Evolutionary conservation across 768 basidiomycete species (phyloP).

Genomic region (Boletellus sp.): DNA sequence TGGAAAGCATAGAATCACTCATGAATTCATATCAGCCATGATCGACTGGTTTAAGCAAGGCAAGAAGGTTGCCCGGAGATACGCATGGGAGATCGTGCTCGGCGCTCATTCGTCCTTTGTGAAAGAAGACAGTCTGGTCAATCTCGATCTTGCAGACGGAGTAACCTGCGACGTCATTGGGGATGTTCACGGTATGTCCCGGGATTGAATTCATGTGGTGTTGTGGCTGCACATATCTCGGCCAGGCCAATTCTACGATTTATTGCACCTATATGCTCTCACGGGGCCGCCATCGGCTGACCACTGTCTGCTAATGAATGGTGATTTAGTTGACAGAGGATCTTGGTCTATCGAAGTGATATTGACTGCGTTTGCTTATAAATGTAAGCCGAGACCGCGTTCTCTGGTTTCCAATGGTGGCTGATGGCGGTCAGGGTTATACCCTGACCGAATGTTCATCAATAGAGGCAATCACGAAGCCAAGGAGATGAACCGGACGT

Average conservation of each 20-base stretch:
- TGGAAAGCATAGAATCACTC: conserved; percentile 69
- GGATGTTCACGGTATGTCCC: conserved; percentile 79
- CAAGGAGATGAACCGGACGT: conserved; percentile 93
- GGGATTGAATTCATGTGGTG: background rate
- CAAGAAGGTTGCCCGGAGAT: conserved; percentile 85
- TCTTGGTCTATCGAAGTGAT: conserved; percentile 94
- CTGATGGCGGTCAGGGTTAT: conserved; percentile 64
- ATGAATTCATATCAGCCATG: conserved; percentile 80
- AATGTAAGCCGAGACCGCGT: conserved; percentile 54
- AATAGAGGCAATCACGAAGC: conserved; percentile 98
- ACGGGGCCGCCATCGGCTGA: conserved; percentile 81
- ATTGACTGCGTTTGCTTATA: conserved; percentile 89
- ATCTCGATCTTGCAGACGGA: conserved; percentile 69
- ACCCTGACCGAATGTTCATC: conserved; percentile 84
- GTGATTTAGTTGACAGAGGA: conserved; percentile 97
- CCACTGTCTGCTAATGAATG: conserved; percentile 89
- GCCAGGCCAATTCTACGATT: conserved; percentile 91
- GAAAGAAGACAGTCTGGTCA: conserved; percentile 78
- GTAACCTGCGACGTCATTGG: conserved; percentile 91
- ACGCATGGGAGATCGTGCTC: conserved; percentile 94
- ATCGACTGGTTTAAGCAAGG: conserved; percentile 91
- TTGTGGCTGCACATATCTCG: conserved; percentile 3
- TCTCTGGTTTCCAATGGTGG: conserved; percentile 1
- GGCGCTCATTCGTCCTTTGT: conserved; percentile 75
- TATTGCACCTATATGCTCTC: conserved; percentile 80